Percentiles rank a stretch among this genome's conserved stretches.
Conservation (phyloP, 2,329 filamentous ascomycete genomes). For the Penicillium polonicum region DNA sequence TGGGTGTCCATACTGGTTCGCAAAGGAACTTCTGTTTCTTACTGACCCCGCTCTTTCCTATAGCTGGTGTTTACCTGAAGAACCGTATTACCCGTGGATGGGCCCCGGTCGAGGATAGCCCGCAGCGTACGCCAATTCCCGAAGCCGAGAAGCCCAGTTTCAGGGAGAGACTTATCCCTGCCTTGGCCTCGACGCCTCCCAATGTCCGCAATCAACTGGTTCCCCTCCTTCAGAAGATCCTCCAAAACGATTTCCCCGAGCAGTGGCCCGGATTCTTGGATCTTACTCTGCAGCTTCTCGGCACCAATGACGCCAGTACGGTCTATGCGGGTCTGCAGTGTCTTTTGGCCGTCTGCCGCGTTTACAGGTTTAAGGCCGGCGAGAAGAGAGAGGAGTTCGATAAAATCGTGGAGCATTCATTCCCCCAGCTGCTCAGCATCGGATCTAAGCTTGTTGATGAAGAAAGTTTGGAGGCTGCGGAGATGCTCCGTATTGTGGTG, state of each 20-base stretch:
- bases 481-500: slow-evolving; percentile 92
- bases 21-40: slow-evolving; percentile 7
- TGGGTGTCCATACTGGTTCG: background rate
- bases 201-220: slow-evolving; percentile 90
- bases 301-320: slow-evolving; percentile 78
- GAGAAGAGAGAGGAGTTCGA: slow-evolving; percentile 82
- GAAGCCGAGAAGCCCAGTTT: slow-evolving; percentile 88
- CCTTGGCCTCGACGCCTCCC: slow-evolving; percentile 76
- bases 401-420: slow-evolving; percentile 87
- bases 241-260: slow-evolving; percentile 91
- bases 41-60: slow-evolving; percentile 22
- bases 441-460: slow-evolving; percentile 87
- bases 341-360: slow-evolving; percentile 87
- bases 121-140: slow-evolving; percentile 71
- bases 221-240: slow-evolving; percentile 90
- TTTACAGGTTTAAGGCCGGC: slow-evolving; percentile 89
- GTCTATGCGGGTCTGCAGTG: slow-evolving; percentile 94
- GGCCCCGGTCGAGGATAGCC: slow-evolving; percentile 73
- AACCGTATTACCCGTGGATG: slow-evolving; percentile 94
- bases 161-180: slow-evolving; percentile 81
- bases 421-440: slow-evolving; percentile 81
- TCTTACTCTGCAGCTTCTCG: slow-evolving; percentile 83
- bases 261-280: slow-evolving; percentile 95
- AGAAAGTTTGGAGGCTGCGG: slow-evolving; percentile 87
- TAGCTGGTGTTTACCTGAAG: slow-evolving; percentile 96